Conservation (phyloP, 1,284 basidiomycete species). For the Heliocybe sulcata region DNA sequence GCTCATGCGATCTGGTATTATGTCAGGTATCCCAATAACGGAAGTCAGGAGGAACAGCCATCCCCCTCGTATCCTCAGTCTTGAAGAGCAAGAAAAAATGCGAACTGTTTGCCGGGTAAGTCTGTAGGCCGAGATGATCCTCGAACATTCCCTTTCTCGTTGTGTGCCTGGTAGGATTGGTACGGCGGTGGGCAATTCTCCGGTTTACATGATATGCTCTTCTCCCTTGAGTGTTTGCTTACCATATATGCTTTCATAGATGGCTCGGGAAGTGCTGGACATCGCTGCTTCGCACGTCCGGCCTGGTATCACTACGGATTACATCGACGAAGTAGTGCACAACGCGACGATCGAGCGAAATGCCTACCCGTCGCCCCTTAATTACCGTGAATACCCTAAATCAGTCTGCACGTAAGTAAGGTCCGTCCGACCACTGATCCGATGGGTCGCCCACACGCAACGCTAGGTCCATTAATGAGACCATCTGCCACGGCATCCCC, state of each 20-base stretch:
- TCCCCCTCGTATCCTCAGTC: constrained; percentile 54
- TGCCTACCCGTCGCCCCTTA: constrained; percentile 91
- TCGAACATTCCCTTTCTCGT: not conserved
- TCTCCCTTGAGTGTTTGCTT: constrained; percentile 8
- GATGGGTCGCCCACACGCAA: not conserved
- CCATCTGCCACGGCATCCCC: constrained; percentile 96
- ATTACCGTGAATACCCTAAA: constrained; percentile 92
- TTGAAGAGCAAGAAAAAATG: constrained; percentile 76
- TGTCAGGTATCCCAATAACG: constrained; percentile 51
- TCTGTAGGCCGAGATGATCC: constrained; percentile 7
- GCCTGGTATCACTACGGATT: constrained; percentile 93
- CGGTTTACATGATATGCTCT: not conserved
- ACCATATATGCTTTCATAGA: constrained; percentile 35
- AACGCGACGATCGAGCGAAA: constrained; percentile 87
- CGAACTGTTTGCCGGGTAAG: constrained; percentile 67
- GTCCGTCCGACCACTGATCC: not conserved
- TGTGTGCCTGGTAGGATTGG: not conserved
- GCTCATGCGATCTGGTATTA: constrained; percentile 12
- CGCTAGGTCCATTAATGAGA: constrained; percentile 84
- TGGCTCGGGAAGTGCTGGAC: constrained; percentile 89
- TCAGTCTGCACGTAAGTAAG: constrained; percentile 90
- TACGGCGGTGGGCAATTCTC: not conserved
- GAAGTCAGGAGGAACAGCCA: constrained; percentile 55
- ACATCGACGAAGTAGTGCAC: constrained; percentile 94
- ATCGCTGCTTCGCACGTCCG: constrained; percentile 78